These are phyloP conservation scores for Leptographium lundbergii DNA, from an alignment of 2,329 filamentous ascomycete species.

Conservation along the genomic window DNA sequence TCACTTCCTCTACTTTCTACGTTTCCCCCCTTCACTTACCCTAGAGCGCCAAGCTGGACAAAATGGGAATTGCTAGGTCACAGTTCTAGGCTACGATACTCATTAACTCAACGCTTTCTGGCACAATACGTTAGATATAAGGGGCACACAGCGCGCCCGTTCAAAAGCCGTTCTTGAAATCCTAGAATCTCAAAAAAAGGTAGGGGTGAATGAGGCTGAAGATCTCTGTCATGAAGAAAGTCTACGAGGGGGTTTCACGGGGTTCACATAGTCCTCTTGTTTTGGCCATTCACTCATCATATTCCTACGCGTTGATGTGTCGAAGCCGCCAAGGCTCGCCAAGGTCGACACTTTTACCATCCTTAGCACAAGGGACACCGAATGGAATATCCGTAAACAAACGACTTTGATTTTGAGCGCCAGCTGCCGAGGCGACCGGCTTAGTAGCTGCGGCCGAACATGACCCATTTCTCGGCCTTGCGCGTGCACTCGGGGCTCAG, in stretches of 20 bases:
- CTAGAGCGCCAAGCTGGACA: no score
- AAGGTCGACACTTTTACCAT: background rate
- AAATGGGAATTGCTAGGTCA: no score
- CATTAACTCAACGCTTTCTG: no score
- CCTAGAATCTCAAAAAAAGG: no score
- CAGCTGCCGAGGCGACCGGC: background rate
- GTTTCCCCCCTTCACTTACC: no score
- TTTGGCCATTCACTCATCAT: background rate
- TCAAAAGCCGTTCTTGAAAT: no score
- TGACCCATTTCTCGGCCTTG: conserved; percentile 73
- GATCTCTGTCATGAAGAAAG: no score
- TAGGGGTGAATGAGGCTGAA: no score
- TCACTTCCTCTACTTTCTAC: no score
- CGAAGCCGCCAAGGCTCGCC: background rate
- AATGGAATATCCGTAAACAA: background rate
- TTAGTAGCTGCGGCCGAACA: conserved; percentile 73
- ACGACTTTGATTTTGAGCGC: background rate
- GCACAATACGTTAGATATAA: no score
- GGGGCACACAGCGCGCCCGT: no score
- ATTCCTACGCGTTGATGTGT: background rate
- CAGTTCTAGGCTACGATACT: no score
- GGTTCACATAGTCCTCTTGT: background rate
- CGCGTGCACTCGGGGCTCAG: conserved; percentile 74
- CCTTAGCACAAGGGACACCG: background rate
- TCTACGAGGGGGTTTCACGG: background rate